Conservation (phyloP, 257 asterid species). For the Plectranthus barbatus region DNA sequence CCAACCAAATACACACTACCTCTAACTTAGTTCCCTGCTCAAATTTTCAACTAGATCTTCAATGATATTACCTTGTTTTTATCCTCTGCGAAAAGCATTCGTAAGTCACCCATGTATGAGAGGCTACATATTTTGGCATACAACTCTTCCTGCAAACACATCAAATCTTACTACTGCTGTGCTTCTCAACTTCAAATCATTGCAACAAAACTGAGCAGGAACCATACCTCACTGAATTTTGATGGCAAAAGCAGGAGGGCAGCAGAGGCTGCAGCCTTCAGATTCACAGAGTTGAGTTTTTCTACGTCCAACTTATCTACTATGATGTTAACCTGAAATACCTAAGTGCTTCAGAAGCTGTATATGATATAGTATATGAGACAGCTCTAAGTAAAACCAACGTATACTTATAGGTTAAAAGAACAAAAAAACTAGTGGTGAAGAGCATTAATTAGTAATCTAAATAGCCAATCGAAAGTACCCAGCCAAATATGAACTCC, state of each 20-base stretch:
- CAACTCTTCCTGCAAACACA: constrained; percentile 62
- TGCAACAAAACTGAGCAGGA: constrained; percentile 7
- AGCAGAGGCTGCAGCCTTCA: constrained; percentile 70
- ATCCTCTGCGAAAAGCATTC: constrained; percentile 93
- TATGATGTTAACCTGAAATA: constrained; percentile 54
- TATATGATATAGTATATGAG: background rate
- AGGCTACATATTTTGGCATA: constrained; percentile 82
- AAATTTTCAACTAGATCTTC: background rate
- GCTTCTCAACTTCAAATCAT: constrained; percentile 3
- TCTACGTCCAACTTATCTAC: constrained; percentile 54
- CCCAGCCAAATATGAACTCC: background rate
- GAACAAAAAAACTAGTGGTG: background rate
- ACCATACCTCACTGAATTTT: constrained; percentile 60
- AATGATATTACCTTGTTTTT: constrained; percentile 59
- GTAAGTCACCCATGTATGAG: constrained; percentile 80
- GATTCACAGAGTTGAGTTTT: constrained; percentile 52
- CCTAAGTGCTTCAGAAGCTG: constrained; percentile 7
- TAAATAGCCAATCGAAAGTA: background rate
- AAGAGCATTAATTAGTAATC: background rate
- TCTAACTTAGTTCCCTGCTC: background rate
- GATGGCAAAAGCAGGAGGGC: constrained; percentile 92
- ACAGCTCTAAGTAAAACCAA: background rate
- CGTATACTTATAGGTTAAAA: background rate
- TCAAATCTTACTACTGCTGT: background rate
- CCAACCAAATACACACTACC: background rate